phyloP scores from a whole-genome alignment of 768 basidiomycete genomes.

The Postia placenta region DNA sequence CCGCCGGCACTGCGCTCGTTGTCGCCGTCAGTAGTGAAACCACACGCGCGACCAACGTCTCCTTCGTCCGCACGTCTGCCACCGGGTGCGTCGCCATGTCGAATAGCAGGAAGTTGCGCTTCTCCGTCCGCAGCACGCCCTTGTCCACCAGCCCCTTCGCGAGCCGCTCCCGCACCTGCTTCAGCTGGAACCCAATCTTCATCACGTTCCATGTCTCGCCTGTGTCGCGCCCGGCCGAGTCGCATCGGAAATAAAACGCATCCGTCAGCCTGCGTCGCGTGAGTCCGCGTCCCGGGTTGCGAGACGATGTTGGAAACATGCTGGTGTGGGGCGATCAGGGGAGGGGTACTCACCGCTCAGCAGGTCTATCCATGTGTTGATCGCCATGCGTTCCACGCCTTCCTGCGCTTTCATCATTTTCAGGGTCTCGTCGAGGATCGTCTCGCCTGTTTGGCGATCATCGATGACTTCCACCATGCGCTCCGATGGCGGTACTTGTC shows the following conservation, averaged over 20 bases:
- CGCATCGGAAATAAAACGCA: background rate
- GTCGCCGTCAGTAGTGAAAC: constrained; percentile 75
- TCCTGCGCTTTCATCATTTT: constrained; percentile 91
- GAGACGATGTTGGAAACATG: too few species aligned
- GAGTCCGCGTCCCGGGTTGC: background rate
- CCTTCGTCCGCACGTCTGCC: constrained; percentile 88
- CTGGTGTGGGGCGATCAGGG: background rate
- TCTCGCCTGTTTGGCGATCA: constrained; percentile 90
- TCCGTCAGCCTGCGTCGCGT: constrained; percentile 8
- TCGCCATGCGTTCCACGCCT: constrained; percentile 58
- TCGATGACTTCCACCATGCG: constrained; percentile 88
- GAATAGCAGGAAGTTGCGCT: constrained; percentile 96
- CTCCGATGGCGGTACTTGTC: constrained; percentile 71
- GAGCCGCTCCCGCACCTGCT: constrained; percentile 95
- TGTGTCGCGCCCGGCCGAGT: constrained; percentile 25
- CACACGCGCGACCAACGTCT: constrained; percentile 71
- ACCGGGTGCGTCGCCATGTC: constrained; percentile 99
- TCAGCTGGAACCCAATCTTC: constrained; percentile 99
- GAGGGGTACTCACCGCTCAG: constrained; percentile 67
- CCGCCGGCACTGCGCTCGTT: constrained; percentile 72
- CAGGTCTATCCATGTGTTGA: constrained; percentile 93
- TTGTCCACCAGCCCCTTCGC: constrained; percentile 98
- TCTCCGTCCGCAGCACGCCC: constrained; percentile 97
- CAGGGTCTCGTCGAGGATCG: constrained; percentile 90
- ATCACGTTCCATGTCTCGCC: constrained; percentile 99